A percentile compares a stretch with the other conserved stretches of the same genome.
These are phyloP conservation scores for Pseudonectria buxi DNA, from an alignment of 2,329 filamentous ascomycete genomes.

Conservation along the genomic window DNA sequence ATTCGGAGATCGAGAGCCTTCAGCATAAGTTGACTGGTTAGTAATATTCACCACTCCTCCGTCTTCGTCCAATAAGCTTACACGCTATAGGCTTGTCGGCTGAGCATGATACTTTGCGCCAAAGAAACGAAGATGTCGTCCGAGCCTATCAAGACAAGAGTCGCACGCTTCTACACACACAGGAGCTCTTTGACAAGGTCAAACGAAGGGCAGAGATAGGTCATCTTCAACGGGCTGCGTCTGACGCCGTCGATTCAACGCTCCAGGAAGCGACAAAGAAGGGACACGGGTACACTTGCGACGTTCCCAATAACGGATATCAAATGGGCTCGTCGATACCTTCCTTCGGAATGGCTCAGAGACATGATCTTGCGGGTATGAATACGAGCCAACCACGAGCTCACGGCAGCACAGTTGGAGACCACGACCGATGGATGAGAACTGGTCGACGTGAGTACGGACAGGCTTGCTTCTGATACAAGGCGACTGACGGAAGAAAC, in stretches of 20 bases:
- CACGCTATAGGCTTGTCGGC: slow-evolving; percentile 42
- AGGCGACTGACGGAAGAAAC: background rate
- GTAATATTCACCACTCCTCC: slow-evolving; percentile 20
- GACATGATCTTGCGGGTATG: slow-evolving; percentile 13
- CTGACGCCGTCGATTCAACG: slow-evolving; percentile 33
- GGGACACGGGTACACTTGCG: slow-evolving; percentile 4
- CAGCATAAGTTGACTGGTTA: slow-evolving; percentile 58
- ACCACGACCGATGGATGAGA: background rate
- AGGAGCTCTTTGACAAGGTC: slow-evolving; percentile 56
- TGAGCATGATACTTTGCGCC: slow-evolving; percentile 56
- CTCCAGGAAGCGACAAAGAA: slow-evolving; percentile 12
- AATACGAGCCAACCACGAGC: slow-evolving; percentile 3
- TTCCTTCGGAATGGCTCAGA: slow-evolving; percentile 8
- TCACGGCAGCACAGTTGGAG: no score
- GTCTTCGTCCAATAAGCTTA: slow-evolving; percentile 3
- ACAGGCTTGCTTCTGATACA: background rate
- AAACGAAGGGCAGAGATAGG: slow-evolving; percentile 49
- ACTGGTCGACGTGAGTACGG: no score
- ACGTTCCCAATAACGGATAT: slow-evolving; percentile 1
- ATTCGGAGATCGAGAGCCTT: slow-evolving; percentile 61
- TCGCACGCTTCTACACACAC: slow-evolving; percentile 60
- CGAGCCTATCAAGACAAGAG: slow-evolving; percentile 64
- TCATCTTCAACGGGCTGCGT: slow-evolving; percentile 49
- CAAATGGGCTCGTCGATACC: slow-evolving; percentile 1
- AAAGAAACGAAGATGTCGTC: slow-evolving; percentile 66